Percentiles rank a stretch among this genome's conserved stretches.
Evolutionary conservation across 2,329 filamentous ascomycete species (phyloP).

Genomic region (Hymenoscyphus linearis): DNA sequence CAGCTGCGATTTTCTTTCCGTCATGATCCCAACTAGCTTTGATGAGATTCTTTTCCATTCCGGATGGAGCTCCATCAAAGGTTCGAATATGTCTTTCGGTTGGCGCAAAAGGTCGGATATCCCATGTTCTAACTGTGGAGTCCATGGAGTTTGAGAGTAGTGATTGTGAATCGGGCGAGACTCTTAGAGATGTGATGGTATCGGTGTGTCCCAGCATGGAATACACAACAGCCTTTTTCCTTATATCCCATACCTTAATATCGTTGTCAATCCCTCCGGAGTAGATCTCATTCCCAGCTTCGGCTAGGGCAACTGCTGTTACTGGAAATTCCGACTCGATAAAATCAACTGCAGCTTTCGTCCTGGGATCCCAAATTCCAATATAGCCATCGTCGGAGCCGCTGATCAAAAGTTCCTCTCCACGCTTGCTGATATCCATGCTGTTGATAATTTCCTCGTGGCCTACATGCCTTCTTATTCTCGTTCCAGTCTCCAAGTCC

Average conservation of each 20-base stretch:
- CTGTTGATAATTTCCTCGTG: constrained; percentile 96
- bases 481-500: constrained; percentile 86
- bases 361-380: constrained; percentile 91
- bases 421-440: constrained; percentile 80
- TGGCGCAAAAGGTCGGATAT: constrained; percentile 90
- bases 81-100: constrained; percentile 78
- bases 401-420: constrained; percentile 84
- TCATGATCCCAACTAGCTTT: constrained; percentile 84
- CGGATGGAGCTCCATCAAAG: constrained; percentile 84
- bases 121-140: constrained; percentile 90
- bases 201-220: constrained; percentile 85
- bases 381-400: constrained; percentile 92
- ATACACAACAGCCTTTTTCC: constrained; percentile 85
- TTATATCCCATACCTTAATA: constrained; percentile 93
- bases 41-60: constrained; percentile 87
- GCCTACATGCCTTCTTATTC: constrained; percentile 86
- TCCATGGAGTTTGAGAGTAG: constrained; percentile 92
- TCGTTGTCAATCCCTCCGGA: constrained; percentile 95
- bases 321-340: constrained; percentile 90
- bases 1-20: constrained; percentile 82
- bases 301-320: constrained; percentile 84
- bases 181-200: constrained; percentile 80
- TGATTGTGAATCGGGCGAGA: constrained; percentile 91
- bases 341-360: constrained; percentile 82
- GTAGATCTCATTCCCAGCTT: constrained; percentile 93